A percentile compares a stretch with the other conserved stretches of the same genome.
phyloP scores from a whole-genome alignment of 2,329 filamentous ascomycete genomes.

The Phyllosticta capitalensis region DNA sequence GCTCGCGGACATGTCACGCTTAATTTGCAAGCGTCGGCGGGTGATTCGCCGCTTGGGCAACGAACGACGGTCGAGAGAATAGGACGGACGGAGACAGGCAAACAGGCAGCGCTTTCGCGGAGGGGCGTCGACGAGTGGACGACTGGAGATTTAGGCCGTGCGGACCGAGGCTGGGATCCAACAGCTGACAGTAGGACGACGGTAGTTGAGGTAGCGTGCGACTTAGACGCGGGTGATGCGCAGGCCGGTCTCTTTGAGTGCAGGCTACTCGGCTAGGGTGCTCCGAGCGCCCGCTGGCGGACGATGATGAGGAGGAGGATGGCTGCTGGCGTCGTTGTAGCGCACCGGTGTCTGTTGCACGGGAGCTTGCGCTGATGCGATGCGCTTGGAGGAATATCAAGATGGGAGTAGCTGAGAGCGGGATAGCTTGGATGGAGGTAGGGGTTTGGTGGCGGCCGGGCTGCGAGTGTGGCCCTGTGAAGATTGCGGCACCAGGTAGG shows the following conservation, averaged over 20 bases:
- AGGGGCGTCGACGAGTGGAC: not conserved
- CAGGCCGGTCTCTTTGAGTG: constrained; percentile 32
- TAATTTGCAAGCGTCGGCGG: constrained; percentile 26
- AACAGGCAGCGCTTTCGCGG: not conserved
- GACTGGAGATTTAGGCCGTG: constrained; percentile 2
- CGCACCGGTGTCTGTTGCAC: constrained; percentile 10
- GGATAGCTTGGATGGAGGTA: constrained; percentile 23
- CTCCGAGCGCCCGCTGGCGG: constrained; percentile 16
- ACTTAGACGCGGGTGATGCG: constrained; percentile 41
- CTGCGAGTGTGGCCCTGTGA: constrained; percentile 21
- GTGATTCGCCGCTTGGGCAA: constrained; percentile 26
- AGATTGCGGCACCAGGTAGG: constrained; percentile 27
- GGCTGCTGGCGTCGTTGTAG: constrained; percentile 5
- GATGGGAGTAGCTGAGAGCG: constrained; percentile 16
- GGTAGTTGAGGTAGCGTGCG: constrained; percentile 33
- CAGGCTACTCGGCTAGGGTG: constrained; percentile 29
- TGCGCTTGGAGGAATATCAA: constrained; percentile 12
- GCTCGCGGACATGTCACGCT: constrained; percentile 40
- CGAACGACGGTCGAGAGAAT: constrained; percentile 11
- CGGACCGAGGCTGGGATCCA: constrained; percentile 15
- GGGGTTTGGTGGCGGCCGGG: constrained; percentile 11
- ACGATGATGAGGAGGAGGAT: not conserved
- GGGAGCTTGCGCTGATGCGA: constrained; percentile 9
- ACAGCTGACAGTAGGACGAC: constrained; percentile 20
- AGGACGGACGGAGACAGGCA: not conserved